Base-by-base conservation (phyloP, 2,329 filamentous ascomycete genomes). In the Dothideomycetes sp. region DNA sequence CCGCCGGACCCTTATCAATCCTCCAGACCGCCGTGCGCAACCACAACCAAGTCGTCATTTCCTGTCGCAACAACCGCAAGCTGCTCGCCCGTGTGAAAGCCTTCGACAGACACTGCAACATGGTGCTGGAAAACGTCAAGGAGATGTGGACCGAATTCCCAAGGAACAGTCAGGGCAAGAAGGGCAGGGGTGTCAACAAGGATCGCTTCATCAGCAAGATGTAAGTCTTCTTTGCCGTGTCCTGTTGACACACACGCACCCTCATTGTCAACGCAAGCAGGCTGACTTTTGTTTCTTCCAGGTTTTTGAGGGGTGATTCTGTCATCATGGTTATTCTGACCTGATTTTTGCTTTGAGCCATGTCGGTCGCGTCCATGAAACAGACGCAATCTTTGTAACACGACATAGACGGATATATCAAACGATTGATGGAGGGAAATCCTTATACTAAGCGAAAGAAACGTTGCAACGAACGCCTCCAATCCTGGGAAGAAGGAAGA, bases 131-230 rank as follows among this genome's bases (percentile, higher is more conserved):
- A 71, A 94, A 94, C 53, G 87, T 93, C 30, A 93, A 93, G 73
- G 91, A 98, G 69, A 96, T 98, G 89, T 98, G 91, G 91, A 95
- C 88, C 8, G 91, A 98, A 69, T 91, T 84, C 42, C 87, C 89
- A 34, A 71, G 79, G 46, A 73, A 84, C 57, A 79, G 83, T 16
- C 82, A 80, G 50, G 89, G 89, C 51, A 91, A 89, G 71, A 88
- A 87, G 68, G 88, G 88, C 42, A 73, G 82, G 55, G 80, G 83
- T 31, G 85, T 96, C 48, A 98, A 98, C 70, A 95, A 96, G 77
- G 91, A 98, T 65, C 74, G 91, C 29, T 95, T 95, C 65, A 91
- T 96, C 57, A 94, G 85, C 74, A 95, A 95, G 71, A 89, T 95
- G 88, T 93, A 16, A 29, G 45, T 42, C n/a, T n/a, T n/a, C n/a